Evolutionary conservation across 208 protist genomes (phyloP), one percentile per base, ranked within the genome.

Genomic region (Acanthamoeba culbertsoni): DNA sequence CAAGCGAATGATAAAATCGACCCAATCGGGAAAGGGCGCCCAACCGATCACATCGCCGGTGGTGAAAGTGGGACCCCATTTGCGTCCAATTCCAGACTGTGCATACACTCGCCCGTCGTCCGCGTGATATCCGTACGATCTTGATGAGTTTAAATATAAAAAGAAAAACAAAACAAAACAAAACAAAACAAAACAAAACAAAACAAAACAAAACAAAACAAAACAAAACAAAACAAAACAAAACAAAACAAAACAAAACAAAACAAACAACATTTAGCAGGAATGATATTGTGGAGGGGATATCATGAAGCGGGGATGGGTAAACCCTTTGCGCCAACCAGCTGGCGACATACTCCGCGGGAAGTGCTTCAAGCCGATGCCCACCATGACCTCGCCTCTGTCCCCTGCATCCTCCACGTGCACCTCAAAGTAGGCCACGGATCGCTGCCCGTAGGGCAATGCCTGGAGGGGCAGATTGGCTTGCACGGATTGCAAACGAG

Each of bases 351-450:
- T 46, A 42, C 40, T 59, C 10, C 48, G 59, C 10, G 86, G 55
- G 40, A 79, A 92, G 55, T 77, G 59, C 3, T 92, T 48, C 20
- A 92, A 45, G 6, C n/a, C 86, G 42, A 92, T 92, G 40, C 86
- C 86, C 1, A 88, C 40, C 51, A 43, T 43, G 51, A 88, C 51
- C n/a, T 63, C 62, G 77, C 28, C 77, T 88, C 46, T 40, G 26
- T 71, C 40, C 48, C 86, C 86, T 7, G 86, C 62, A 12, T 92
- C 37, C 4, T 53, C 33, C 20, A 92, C 40, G 62, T 92, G 37
- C 35, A 92, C 65, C 40, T 92, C 86, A 35, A 92, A 92, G 62
- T 92, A 92, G n/a, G 86, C 18, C 55, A 71, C 40, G 5, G 48
- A 43, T 31, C 59, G 35, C 28, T 79, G 20, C 4, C 77, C 65